Conservation (phyloP, 495 filamentous ascomycete genomes). For the Neurospora terricola region DNA sequence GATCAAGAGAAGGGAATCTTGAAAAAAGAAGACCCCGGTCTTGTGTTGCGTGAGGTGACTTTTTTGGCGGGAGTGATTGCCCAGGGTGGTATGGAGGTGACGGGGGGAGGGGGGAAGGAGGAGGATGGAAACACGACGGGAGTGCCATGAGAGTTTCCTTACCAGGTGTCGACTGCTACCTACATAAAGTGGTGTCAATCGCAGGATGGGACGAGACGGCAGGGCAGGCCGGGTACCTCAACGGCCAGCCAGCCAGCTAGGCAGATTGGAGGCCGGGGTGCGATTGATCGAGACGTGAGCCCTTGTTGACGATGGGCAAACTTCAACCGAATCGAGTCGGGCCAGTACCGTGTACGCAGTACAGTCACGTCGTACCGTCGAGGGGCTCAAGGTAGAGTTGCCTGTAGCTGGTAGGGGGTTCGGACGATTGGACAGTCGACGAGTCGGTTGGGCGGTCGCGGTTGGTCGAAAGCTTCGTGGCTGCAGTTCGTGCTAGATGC, state of each 20-base stretch:
- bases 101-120: neutral
- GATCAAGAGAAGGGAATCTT: neutral
- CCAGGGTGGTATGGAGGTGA: neutral
- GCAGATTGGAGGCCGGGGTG: neutral
- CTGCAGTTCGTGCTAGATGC: neutral
- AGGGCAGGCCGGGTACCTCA: constrained; percentile 2
- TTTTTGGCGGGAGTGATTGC: neutral
- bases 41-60: neutral
- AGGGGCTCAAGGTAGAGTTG: neutral
- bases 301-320: neutral
- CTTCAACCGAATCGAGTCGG: neutral
- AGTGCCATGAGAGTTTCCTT: constrained; percentile 1
- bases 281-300: neutral
- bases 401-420: neutral
- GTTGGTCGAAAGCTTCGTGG: neutral
- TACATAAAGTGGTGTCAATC: constrained; percentile 11
- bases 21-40: neutral
- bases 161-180: constrained; percentile 6
- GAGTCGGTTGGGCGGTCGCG: neutral
- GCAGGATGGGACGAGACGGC: constrained; percentile 2
- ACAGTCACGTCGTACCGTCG: neutral
- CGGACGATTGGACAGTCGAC: neutral
- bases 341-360: neutral
- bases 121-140: neutral
- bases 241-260: neutral